phyloP scores from a whole-genome alignment of 805 yeast genomes.

The Wickerhamiella galacta region DNA sequence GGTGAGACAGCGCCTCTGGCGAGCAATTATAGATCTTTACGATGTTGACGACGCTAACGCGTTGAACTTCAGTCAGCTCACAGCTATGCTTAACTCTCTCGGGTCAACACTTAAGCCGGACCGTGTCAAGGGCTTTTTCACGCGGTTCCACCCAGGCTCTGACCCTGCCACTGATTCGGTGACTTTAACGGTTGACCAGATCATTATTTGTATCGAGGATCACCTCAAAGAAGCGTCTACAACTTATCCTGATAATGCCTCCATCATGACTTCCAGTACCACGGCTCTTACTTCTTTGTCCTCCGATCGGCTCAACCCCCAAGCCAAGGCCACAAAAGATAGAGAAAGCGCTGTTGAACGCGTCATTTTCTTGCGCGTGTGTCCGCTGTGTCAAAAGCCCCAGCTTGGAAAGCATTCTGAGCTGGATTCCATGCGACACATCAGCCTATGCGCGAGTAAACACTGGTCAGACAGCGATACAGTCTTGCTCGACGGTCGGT shows the following conservation, averaged over 20 bases:
- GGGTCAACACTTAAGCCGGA: constrained; percentile 32
- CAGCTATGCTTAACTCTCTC: constrained; percentile 44
- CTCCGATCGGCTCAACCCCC: background rate
- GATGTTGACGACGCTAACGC: constrained; percentile 28
- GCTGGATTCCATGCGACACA: constrained; percentile 41
- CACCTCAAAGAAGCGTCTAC: constrained; percentile 17
- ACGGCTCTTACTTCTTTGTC: too few species aligned
- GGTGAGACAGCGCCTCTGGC: constrained; percentile 57
- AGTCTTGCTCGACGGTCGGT: constrained; percentile 40
- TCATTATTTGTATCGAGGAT: constrained; percentile 34
- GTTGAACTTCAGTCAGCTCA: constrained; percentile 43
- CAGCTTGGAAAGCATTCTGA: constrained; percentile 37
- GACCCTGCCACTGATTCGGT: constrained; percentile 4
- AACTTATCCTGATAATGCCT: background rate
- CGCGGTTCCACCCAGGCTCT: constrained; percentile 13
- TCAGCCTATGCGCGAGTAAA: constrained; percentile 69
- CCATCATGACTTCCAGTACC: background rate
- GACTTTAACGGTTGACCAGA: constrained; percentile 36
- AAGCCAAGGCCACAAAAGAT: constrained; percentile 8
- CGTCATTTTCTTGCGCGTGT: constrained; percentile 44
- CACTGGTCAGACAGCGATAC: constrained; percentile 58
- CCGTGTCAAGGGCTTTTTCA: constrained; percentile 20
- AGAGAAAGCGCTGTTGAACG: constrained; percentile 18
- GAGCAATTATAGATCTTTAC: constrained; percentile 38
- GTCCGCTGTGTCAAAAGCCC: constrained; percentile 66